Evolutionary conservation across 164 flowering plant species (phyloP).

Genomic region (Pachysandra terminalis): DNA sequence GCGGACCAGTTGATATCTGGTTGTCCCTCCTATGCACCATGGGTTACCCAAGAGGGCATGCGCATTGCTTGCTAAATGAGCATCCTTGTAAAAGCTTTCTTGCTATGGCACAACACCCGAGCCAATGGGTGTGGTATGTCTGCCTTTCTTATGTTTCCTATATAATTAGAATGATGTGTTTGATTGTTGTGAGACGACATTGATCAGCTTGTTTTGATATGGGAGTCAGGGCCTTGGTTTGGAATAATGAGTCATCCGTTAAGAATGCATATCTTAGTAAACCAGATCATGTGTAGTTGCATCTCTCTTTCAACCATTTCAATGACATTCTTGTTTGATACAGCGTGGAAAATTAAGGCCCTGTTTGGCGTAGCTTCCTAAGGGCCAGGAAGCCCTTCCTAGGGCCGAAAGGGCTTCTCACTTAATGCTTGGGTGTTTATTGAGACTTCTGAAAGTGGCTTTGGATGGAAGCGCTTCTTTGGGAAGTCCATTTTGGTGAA

Average conservation of each 20-base stretch:
- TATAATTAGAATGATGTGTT: background rate
- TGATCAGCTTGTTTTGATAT: background rate
- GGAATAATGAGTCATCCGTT: background rate
- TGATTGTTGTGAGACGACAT: background rate
- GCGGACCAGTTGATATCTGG: conserved; percentile 88
- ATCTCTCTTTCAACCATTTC: no score
- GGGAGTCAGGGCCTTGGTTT: background rate
- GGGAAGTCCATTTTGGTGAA: no score
- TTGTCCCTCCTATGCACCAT: conserved; percentile 40
- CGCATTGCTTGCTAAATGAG: conserved; percentile 56
- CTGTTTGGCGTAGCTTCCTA: no score
- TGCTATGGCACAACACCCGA: conserved; percentile 85
- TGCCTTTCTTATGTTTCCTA: background rate
- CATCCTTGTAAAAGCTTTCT: conserved; percentile 54
- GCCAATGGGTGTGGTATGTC: conserved; percentile 94
- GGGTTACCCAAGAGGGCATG: conserved; percentile 18
- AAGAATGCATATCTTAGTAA: no score
- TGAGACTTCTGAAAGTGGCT: no score
- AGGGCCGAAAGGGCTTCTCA: no score
- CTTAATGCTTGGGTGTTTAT: no score
- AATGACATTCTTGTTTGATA: no score
- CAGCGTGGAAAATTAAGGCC: no score
- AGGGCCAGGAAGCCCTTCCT: no score
- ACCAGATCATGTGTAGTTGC: background rate
- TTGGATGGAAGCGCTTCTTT: no score